phyloP scores from a whole-genome alignment of 257 asterid species.

The Nicotiana sylvestris region DNA sequence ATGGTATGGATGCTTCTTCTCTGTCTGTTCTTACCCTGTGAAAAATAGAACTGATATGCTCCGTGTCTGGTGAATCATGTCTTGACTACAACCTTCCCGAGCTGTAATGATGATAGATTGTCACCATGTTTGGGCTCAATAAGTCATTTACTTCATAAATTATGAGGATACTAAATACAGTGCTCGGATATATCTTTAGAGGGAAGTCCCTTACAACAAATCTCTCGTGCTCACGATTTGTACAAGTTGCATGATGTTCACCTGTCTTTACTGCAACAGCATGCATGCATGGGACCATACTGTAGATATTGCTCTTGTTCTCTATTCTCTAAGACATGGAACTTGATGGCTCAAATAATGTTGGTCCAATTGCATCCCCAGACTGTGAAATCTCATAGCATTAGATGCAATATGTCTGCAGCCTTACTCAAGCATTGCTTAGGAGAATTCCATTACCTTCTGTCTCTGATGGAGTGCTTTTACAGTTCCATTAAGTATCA shows the following conservation, averaged over 20 bases:
- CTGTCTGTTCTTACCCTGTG: background rate
- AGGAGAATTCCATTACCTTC: background rate
- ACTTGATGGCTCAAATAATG: background rate
- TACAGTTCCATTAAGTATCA: background rate
- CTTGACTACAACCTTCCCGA: background rate
- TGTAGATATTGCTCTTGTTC: background rate
- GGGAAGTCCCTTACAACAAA: background rate
- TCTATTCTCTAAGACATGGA: background rate
- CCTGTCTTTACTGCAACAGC: background rate
- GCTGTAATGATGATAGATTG: background rate
- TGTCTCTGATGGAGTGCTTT: background rate
- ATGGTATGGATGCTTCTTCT: background rate
- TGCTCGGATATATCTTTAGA: background rate
- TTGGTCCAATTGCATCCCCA: background rate
- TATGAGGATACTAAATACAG: background rate
- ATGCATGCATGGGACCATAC: background rate
- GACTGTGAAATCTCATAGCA: background rate
- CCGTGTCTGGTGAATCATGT: background rate
- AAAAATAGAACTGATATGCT: background rate
- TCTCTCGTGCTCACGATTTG: background rate
- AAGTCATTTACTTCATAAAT: background rate
- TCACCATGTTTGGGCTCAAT: background rate
- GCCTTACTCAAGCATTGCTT: background rate
- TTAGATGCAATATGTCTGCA: background rate
- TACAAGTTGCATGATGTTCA: background rate